phyloP scores from a whole-genome alignment of 495 filamentous ascomycete species.

The Gamarada debralockiae region DNA sequence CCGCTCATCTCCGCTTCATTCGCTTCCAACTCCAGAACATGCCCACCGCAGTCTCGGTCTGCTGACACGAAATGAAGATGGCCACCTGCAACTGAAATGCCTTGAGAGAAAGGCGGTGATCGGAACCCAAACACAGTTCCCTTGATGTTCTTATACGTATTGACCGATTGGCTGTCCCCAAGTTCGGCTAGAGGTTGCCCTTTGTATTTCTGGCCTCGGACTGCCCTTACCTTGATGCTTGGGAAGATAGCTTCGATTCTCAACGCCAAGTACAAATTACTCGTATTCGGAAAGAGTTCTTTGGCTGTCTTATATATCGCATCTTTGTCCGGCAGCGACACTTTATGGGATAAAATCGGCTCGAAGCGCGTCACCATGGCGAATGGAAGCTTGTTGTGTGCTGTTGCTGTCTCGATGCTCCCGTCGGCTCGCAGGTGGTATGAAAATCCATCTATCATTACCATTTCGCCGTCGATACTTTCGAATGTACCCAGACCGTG shows the following conservation, averaged over 20 bases:
- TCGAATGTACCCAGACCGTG: conserved; percentile 50
- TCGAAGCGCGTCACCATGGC: conserved; percentile 39
- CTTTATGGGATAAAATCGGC: conserved; percentile 22
- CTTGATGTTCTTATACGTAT: conserved; percentile 29
- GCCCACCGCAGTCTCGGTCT: conserved; percentile 39
- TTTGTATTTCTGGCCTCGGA: conserved; percentile 29
- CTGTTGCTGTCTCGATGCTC: conserved; percentile 25
- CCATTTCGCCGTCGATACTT: conserved; percentile 47
- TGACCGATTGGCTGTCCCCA: conserved; percentile 34
- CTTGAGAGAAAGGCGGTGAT: conserved; percentile 41
- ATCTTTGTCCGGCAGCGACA: conserved; percentile 27
- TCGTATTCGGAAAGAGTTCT: conserved; percentile 30
- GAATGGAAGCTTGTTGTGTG: conserved; percentile 36
- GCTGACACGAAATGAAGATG: conserved; percentile 49
- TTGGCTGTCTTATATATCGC: conserved; percentile 31
- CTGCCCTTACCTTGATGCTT: conserved; percentile 35
- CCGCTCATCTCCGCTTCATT: conserved; percentile 32
- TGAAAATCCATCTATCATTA: conserved; percentile 41
- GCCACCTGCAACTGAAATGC: conserved; percentile 45
- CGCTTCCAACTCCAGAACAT: conserved; percentile 42
- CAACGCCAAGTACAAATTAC: conserved; percentile 38
- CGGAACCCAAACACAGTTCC: conserved; percentile 47
- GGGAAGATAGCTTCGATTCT: conserved; percentile 34
- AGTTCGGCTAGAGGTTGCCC: conserved; percentile 39
- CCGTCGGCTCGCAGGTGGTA: conserved; percentile 45